These are phyloP conservation scores for Gracilariopsis chorda DNA, from an alignment of 23 red algal species.

Conservation along the genomic window DNA sequence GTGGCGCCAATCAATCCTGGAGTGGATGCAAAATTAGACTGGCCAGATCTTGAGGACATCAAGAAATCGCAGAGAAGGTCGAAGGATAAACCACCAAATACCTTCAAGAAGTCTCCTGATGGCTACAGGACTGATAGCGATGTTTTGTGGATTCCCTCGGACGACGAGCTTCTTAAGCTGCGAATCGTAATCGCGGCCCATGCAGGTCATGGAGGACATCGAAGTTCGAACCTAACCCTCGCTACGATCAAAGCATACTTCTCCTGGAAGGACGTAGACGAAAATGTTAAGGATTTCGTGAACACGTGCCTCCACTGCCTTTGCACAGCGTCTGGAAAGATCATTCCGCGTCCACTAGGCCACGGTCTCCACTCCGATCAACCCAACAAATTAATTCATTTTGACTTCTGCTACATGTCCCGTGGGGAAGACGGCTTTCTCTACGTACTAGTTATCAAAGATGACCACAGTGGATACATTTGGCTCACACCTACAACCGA, in stretches of 20 bases:
- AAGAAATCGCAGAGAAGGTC: neutral
- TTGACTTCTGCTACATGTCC: neutral
- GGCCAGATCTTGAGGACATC: neutral
- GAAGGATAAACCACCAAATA: neutral
- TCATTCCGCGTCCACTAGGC: neutral
- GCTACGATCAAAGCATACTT: neutral
- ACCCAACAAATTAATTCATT: neutral
- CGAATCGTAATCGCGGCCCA: neutral
- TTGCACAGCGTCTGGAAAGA: neutral
- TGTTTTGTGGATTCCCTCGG: neutral
- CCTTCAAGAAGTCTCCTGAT: neutral
- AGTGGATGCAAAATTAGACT: neutral
- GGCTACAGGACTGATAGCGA: neutral
- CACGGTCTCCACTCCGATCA: neutral
- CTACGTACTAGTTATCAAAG: neutral
- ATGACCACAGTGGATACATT: neutral
- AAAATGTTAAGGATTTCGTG: neutral
- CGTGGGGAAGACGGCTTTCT: neutral
- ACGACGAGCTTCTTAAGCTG: neutral
- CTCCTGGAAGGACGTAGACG: neutral
- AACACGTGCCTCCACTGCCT: neutral
- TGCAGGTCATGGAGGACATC: neutral
- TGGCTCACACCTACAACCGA: neutral
- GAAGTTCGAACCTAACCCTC: neutral
- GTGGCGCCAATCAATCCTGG: constrained; percentile 10